Evolutionary conservation across 352 stramenopile species (phyloP).

Genomic region (Phytopythium kandeliae): DNA sequence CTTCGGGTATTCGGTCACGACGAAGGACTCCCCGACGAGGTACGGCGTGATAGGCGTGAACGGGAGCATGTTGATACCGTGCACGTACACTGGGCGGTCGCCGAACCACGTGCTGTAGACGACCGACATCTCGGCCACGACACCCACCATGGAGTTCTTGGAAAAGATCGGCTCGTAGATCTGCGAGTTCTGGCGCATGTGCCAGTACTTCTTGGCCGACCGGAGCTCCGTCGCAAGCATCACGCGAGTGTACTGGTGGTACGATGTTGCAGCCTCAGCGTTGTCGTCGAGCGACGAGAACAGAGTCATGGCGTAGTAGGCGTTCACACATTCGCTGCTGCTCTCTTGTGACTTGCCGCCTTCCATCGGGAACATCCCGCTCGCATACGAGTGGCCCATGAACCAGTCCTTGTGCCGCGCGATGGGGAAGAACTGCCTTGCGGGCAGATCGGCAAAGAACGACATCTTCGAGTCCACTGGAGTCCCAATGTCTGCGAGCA

Average conservation of each 20-base stretch:
- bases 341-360: slow-evolving; percentile 96
- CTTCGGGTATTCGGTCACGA: slow-evolving; percentile 48
- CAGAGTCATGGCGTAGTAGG: slow-evolving; percentile 94
- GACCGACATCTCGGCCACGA: slow-evolving; percentile 69
- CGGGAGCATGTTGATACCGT: slow-evolving; percentile 82
- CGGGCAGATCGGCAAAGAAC: slow-evolving; percentile 51
- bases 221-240: slow-evolving; percentile 92
- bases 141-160: slow-evolving; percentile 74
- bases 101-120: slow-evolving; percentile 87
- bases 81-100: slow-evolving; percentile 58
- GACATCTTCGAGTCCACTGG: slow-evolving; percentile 33
- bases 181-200: slow-evolving; percentile 80
- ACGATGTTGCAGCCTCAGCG: slow-evolving; percentile 28
- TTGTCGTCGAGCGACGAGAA: slow-evolving; percentile 60
- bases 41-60: slow-evolving; percentile 70
- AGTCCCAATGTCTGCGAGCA: slow-evolving; percentile 68
- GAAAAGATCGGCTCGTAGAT: slow-evolving; percentile 77
- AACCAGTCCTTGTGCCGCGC: slow-evolving; percentile 96
- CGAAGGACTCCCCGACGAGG: slow-evolving; percentile 53
- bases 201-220: slow-evolving; percentile 95
- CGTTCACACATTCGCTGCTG: slow-evolving; percentile 94
- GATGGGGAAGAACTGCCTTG: slow-evolving; percentile 69
- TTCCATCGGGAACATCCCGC: slow-evolving; percentile 91
- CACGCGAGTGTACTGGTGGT: slow-evolving; percentile 85
- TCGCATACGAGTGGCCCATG: slow-evolving; percentile 95